Evolutionary conservation across 2,329 filamentous ascomycete species (phyloP).

Genomic region (Colletotrichum sp.): DNA sequence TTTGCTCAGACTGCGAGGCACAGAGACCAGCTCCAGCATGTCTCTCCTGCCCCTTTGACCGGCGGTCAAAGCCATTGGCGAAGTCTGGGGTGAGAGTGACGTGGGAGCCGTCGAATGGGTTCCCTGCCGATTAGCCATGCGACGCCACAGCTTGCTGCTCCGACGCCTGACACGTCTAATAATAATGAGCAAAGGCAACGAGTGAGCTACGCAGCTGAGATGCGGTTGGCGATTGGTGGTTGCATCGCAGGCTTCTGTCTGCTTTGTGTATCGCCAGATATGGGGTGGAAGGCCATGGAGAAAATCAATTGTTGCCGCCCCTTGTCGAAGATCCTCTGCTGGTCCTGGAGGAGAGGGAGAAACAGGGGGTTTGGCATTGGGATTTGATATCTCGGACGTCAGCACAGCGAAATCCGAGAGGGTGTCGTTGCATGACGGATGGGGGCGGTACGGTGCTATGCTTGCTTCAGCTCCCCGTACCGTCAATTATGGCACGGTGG

Average conservation of each 20-base stretch:
- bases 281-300: neutral
- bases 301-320: neutral
- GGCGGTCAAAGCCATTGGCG: neutral
- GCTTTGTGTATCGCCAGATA: neutral
- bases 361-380: neutral
- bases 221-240: neutral
- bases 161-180: neutral
- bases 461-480: neutral
- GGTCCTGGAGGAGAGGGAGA: neutral
- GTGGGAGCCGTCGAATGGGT: conserved; percentile 5
- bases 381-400: neutral
- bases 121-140: neutral
- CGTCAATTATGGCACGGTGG: neutral
- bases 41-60: neutral
- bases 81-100: neutral
- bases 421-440: neutral
- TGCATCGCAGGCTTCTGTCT: conserved; percentile 1
- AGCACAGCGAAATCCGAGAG: neutral
- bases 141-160: neutral
- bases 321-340: conserved; percentile 7
- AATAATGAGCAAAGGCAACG: neutral
- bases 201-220: neutral
- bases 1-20: neutral
- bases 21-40: neutral
- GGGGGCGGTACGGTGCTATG: neutral